Conservation (phyloP, 2,329 filamentous ascomycete genomes). For the Tricladium varicosporioides region DNA sequence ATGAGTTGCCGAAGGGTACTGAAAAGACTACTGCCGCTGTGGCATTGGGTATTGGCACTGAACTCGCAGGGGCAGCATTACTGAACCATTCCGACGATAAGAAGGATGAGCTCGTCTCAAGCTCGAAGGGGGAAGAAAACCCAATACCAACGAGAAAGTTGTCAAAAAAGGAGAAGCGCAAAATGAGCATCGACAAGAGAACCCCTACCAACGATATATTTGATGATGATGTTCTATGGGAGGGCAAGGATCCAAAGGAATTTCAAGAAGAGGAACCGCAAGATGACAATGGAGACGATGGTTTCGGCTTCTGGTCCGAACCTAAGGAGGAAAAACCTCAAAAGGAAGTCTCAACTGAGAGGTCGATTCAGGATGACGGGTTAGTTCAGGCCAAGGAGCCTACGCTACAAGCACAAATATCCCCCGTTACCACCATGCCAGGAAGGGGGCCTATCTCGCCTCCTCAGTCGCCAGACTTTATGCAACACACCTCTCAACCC, state of each 20-base stretch:
- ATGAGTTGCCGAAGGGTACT: constrained; percentile 19
- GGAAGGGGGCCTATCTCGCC: constrained; percentile 1
- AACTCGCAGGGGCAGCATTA: constrained; percentile 14
- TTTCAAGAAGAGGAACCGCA: constrained; percentile 26
- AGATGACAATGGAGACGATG: constrained; percentile 24
- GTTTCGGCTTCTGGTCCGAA: constrained; percentile 36
- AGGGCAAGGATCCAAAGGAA: constrained; percentile 39
- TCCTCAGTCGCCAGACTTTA: neutral
- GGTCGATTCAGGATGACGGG: constrained; percentile 1
- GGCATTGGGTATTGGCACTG: constrained; percentile 13
- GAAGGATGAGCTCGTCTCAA: constrained; percentile 13
- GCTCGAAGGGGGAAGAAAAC: constrained; percentile 37
- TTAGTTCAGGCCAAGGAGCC: constrained; percentile 4
- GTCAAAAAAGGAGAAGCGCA: constrained; percentile 38
- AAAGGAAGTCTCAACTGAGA: neutral
- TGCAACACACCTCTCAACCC: neutral
- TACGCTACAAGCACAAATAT: neutral
- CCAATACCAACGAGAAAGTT: constrained; percentile 36
- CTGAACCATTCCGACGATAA: constrained; percentile 10
- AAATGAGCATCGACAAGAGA: constrained; percentile 41
- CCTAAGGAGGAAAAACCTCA: constrained; percentile 17
- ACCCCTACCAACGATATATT: constrained; percentile 42
- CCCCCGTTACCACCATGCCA: neutral
- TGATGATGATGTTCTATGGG: constrained; percentile 45
- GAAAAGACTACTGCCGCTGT: constrained; percentile 21